Evolutionary conservation across 2,329 filamentous ascomycete species (phyloP), one percentile per base, ranked within the genome.

Genomic region (Apiospora sp.): DNA sequence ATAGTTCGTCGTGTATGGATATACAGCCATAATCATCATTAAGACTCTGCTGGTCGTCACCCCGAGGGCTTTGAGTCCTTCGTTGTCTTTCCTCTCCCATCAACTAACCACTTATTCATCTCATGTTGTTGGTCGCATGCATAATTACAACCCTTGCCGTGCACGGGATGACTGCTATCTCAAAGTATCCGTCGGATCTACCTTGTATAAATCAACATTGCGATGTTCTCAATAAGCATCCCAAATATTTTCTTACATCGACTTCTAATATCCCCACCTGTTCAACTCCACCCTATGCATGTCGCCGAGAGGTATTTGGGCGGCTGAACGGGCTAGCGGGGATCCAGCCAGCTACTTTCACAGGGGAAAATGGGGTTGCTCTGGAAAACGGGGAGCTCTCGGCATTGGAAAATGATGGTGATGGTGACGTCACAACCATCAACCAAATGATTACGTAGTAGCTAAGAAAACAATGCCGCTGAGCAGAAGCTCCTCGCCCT

Each of bases 361-460:
- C 58, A 64, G 34, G 58, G 58, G 58, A 34, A 34, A 30, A 61
- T 16, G 54, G 51, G 51, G 51, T 27, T 27, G 24, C 27, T 27
- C 24, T 14, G 12, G 24, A 34, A 64, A 41, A 41, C 34, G 30
- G 58, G 34, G 58, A 64, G 58, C 58, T 64, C 58, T 64, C 58
- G 58, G 58, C 58, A 41, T 64, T 64, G 58, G 30, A 16, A 41
- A n/a, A 64, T 64, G 19, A 64, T 64, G 58, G 67, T 37, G 27
- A 37, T 69, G 43, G 67, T 69, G 67, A 69, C 67, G 67, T 69
- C 67, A 69, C 67, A 14, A 34, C 13, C 67, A 34, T 6, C 44
- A n/a, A 37, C 44, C 67, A 8, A 68, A 69, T 69, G 67, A 69
- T 69, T 69, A 46, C 67, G 48, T 69, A 69, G 67, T 49, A 69